These are phyloP conservation scores for Pleurotus salmoneostramineus DNA, from an alignment of 768 basidiomycete species.

Conservation along the genomic window DNA sequence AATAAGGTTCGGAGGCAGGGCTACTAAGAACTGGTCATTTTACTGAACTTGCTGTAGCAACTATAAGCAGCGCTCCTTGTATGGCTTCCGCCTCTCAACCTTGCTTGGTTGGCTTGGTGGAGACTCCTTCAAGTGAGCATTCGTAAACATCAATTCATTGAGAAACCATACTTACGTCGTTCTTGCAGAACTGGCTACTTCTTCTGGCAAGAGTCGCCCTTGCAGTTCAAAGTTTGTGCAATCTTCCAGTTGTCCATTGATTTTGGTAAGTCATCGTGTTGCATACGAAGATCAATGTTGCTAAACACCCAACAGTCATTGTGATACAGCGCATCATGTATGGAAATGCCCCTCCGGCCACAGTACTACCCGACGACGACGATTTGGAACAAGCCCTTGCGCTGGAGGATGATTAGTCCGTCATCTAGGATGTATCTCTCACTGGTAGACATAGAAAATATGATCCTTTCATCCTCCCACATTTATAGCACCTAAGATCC, in stretches of 20 bases:
- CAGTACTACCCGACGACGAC: slow-evolving; percentile 55
- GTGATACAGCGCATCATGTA: slow-evolving; percentile 71
- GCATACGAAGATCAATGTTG: not conserved
- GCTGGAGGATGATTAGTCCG: slow-evolving; percentile 50
- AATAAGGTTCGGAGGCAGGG: slow-evolving; percentile 48
- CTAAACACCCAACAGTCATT: slow-evolving; percentile 47
- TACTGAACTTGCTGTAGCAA: slow-evolving; percentile 47
- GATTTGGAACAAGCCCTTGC: slow-evolving; percentile 75
- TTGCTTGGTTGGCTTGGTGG: slow-evolving; percentile 82
- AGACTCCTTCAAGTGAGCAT: slow-evolving; percentile 75
- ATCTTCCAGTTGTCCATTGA: slow-evolving; percentile 83
- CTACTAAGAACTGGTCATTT: slow-evolving; percentile 1
- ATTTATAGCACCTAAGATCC: too few relatives aligned
- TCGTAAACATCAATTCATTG: slow-evolving; percentile 5
- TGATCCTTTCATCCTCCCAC: too few relatives aligned
- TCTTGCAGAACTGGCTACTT: slow-evolving; percentile 68
- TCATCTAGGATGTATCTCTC: not conserved
- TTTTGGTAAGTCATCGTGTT: slow-evolving; percentile 46
- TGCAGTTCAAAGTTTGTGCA: slow-evolving; percentile 82
- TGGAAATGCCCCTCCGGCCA: slow-evolving; percentile 61
- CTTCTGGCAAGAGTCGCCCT: slow-evolving; percentile 64
- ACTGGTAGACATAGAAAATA: too few relatives aligned
- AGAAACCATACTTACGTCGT: not conserved
- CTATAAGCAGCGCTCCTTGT: slow-evolving; percentile 71
- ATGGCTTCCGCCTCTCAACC: slow-evolving; percentile 83